Conservation (phyloP, 192 early-diverging fungal species). For the Mortierella hygrophila region DNA sequence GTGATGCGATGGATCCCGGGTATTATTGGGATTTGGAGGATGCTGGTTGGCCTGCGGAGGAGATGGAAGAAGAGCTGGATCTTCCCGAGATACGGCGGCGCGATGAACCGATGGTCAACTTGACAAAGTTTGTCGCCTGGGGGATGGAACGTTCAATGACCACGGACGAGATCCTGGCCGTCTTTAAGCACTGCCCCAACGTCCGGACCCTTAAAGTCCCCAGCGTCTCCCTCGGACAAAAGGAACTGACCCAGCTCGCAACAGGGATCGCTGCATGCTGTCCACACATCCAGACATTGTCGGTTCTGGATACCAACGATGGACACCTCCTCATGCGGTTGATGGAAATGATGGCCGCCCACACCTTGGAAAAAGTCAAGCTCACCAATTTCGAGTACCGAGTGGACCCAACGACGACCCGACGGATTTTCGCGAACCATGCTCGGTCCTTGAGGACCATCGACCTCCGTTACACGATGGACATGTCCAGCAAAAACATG, state of each 20-base stretch:
- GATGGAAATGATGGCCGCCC: neutral
- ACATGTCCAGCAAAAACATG: neutral
- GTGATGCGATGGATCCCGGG: neutral
- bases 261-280: neutral
- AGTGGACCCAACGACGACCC: neutral
- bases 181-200: neutral
- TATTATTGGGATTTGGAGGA: neutral
- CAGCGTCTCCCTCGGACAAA: neutral
- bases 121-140: neutral
- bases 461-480: neutral
- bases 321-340: neutral
- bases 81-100: neutral
- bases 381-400: neutral
- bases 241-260: neutral
- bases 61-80: neutral
- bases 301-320: neutral
- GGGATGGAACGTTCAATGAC: neutral
- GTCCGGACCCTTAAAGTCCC: neutral
- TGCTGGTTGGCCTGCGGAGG: neutral
- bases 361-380: neutral
- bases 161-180: neutral
- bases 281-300: neutral
- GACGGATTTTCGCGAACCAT: neutral
- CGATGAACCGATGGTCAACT: neutral
- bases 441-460: neutral